Percentiles rank a stretch among this genome's conserved stretches.
Conservation (phyloP, 2,329 filamentous ascomycete species). For the Venturia pyrina region DNA sequence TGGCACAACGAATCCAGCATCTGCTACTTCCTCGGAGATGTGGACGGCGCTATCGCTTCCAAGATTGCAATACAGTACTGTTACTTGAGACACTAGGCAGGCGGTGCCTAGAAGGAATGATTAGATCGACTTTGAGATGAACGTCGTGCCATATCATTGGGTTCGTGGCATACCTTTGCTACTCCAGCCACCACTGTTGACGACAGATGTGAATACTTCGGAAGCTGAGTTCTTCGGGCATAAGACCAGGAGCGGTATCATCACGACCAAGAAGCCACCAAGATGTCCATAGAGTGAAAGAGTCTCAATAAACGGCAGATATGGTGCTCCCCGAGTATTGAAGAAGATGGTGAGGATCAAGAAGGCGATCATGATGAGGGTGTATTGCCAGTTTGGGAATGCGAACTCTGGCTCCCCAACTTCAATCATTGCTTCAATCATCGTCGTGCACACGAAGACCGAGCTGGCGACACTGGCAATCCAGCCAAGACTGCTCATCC, state of each 20-base stretch:
- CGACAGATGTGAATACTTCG: constrained; percentile 23
- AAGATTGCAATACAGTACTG: constrained; percentile 17
- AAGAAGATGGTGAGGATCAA: constrained; percentile 24
- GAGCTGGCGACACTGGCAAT: constrained; percentile 9
- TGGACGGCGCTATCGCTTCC: constrained; percentile 38
- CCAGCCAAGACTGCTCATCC: constrained; percentile 24
- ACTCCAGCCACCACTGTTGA: constrained; percentile 29
- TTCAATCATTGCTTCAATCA: constrained; percentile 28
- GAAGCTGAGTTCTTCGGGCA: constrained; percentile 23
- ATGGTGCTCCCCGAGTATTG: constrained; percentile 24
- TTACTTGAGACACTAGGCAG: constrained; percentile 17
- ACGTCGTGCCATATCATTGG: background rate
- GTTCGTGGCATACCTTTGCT: background rate
- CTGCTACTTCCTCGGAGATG: constrained; percentile 29
- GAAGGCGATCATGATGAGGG: constrained; percentile 28
- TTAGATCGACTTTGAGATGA: background rate
- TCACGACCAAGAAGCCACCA: constrained; percentile 27
- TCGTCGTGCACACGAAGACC: constrained; percentile 14
- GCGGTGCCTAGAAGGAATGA: constrained; percentile 7
- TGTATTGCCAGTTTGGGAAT: constrained; percentile 29
- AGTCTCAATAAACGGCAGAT: constrained; percentile 30
- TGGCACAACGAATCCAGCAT: constrained; percentile 26
- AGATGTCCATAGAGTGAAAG: constrained; percentile 27
- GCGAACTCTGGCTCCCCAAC: constrained; percentile 18
- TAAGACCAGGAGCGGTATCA: constrained; percentile 24